A percentile compares a stretch with the other conserved stretches of the same genome.
These are phyloP conservation scores for Pythium rhizo-oryzae DNA, from an alignment of 352 stramenopile genomes.

Conservation along the genomic window DNA sequence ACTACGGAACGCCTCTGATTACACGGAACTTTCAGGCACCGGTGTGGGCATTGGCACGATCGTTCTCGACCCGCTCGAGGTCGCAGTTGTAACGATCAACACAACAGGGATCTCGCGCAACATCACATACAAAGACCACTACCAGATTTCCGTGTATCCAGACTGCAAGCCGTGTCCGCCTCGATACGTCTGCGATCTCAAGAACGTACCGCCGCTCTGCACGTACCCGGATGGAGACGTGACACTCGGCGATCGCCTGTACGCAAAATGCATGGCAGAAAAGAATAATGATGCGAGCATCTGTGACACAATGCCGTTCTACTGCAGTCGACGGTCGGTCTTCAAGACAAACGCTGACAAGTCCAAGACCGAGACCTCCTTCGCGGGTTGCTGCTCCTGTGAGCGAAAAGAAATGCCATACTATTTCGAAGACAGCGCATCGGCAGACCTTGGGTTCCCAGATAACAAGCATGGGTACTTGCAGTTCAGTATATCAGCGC, in stretches of 20 bases:
- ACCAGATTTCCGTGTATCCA: conserved; percentile 93
- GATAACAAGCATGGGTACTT: conserved; percentile 96
- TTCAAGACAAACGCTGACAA: conserved; percentile 31
- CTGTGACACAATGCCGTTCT: conserved; percentile 71
- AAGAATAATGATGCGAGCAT: conserved; percentile 40
- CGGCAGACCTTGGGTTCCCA: conserved; percentile 75
- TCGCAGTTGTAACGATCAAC: conserved; percentile 94
- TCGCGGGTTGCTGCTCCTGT: conserved; percentile 89
- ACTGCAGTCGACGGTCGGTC: conserved; percentile 45
- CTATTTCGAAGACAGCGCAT: conserved; percentile 79
- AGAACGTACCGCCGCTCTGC: conserved; percentile 49
- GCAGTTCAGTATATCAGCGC: conserved; percentile 89
- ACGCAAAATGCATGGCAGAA: conserved; percentile 47
- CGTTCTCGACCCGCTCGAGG: conserved; percentile 86
- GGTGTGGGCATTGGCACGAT: conserved; percentile 65
- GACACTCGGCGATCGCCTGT: conserved; percentile 42
- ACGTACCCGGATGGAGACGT: conserved; percentile 67
- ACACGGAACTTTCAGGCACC: conserved; percentile 72
- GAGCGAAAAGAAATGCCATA: conserved; percentile 85
- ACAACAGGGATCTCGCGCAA: conserved; percentile 89
- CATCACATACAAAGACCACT: conserved; percentile 96
- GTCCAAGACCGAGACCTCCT: conserved; percentile 20
- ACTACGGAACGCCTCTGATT: conserved; percentile 65
- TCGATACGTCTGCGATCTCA: conserved; percentile 88
- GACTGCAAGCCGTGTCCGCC: conserved; percentile 96